Evolutionary conservation across 441 rosid species (phyloP), one percentile per base, ranked within the genome.

Genomic region (Populus hybrid): DNA sequence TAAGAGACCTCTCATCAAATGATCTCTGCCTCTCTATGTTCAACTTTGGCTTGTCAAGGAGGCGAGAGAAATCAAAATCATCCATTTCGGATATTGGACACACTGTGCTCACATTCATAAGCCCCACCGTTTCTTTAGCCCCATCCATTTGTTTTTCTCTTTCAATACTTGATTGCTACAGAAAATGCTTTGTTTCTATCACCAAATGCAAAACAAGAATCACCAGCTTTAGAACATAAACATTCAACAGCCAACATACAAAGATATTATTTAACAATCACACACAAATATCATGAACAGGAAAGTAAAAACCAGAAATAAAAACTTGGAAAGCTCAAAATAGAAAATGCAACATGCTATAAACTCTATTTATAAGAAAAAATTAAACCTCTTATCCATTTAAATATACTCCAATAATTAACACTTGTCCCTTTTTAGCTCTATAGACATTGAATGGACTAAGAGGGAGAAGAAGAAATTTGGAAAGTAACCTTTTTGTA

Each of bases 1-100:
- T 85, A 28, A 88, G 46, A 0, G 99, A 93, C 79, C 94, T 91
- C 86, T 95, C 98, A 34, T 95, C 99, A 34, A 90, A 95, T 0
- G 99, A 93, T 83, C 99, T 89, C 83, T 92, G 84, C 87, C 94
- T 84, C 78, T 93, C 98, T 24, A 93, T 88, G 81, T 88, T 93
- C 78, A 95, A 87, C 86, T 85, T 89, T 0, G 95, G 95, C 84
- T 85, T 89, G 84, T 93, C 97, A 66, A 92, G 87, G 7, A 92
- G 88, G 74, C 89, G 89, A 12, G 89, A 88, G 57, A 95, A 85
- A 82, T 93, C 96, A 28, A 82, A 87, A 74, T 95, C 99, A 54
- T 87, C 90, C 82, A 88, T 82, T 65, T 95, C 97, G 0, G 91
- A 79, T 73, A 93, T 84, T 2, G 95, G 86, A 77, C 91, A 90